phyloP scores from a whole-genome alignment of 768 basidiomycete species.

The Tricholoma bakamatsutake region DNA sequence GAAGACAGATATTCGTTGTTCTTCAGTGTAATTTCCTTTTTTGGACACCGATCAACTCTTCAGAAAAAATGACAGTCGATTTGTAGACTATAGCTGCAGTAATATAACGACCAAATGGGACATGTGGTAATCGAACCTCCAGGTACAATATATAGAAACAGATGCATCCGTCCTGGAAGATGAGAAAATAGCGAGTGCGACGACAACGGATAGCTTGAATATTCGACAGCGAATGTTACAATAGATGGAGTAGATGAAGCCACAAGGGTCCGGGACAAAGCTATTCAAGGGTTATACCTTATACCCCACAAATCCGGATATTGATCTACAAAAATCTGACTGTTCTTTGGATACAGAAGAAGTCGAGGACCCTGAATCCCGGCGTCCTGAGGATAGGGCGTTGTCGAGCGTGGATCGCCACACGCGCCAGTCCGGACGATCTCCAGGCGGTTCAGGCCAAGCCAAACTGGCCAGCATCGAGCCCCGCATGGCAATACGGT shows the following conservation, averaged over 20 bases:
- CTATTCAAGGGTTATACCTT: slow-evolving; percentile 27
- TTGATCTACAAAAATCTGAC: slow-evolving; percentile 35
- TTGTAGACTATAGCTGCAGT: neutral
- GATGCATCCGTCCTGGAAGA: neutral
- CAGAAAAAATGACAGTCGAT: neutral
- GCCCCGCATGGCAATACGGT: slow-evolving; percentile 58
- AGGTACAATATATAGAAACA: neutral
- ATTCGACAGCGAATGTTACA: neutral
- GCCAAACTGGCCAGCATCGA: slow-evolving; percentile 37
- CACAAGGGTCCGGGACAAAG: neutral
- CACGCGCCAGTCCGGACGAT: slow-evolving; percentile 43
- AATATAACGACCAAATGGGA: neutral
- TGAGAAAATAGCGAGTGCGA: slow-evolving; percentile 7
- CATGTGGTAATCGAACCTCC: neutral
- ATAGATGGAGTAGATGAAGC: neutral
- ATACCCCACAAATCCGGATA: slow-evolving; percentile 52
- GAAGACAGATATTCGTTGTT: neutral
- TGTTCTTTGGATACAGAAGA: neutral
- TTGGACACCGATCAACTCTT: neutral
- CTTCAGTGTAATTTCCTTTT: slow-evolving; percentile 3
- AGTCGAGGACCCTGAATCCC: neutral
- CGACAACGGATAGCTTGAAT: slow-evolving; percentile 1
- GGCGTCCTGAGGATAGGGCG: slow-evolving; percentile 12
- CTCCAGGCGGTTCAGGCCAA: slow-evolving; percentile 48
- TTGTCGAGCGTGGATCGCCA: slow-evolving; percentile 43